phyloP scores from a whole-genome alignment of 1,139 yeast species.

The Taphrina communis region DNA sequence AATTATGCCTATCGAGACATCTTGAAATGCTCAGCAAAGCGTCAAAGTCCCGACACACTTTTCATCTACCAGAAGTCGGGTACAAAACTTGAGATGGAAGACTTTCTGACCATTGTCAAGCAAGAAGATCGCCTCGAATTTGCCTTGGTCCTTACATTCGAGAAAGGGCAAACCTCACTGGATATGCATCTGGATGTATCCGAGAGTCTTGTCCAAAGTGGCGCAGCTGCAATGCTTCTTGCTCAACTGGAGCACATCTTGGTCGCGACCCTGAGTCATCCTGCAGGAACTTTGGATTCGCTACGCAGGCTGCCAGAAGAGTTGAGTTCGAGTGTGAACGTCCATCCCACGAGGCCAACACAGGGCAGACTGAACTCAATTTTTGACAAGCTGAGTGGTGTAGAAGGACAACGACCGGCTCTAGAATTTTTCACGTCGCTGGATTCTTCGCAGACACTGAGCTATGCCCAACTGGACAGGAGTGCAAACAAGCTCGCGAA shows the following conservation, averaged over 20 bases:
- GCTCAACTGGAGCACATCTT: conserved; percentile 22
- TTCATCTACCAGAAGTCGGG: conserved; percentile 39
- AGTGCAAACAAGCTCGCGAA: conserved; percentile 30
- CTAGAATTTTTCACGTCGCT: conserved; percentile 19
- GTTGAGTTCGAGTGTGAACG: conserved; percentile 9
- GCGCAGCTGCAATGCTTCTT: conserved; percentile 7
- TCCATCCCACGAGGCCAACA: background rate
- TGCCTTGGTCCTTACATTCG: conserved; percentile 20
- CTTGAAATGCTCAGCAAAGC: conserved; percentile 24
- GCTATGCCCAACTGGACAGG: conserved; percentile 37
- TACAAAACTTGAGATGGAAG: background rate
- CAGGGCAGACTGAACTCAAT: conserved; percentile 20
- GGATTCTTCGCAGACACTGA: conserved; percentile 10
- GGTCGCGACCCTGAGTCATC: background rate
- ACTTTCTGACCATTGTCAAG: background rate
- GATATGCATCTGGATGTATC: conserved; percentile 6
- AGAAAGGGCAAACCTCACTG: conserved; percentile 1
- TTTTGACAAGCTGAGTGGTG: conserved; percentile 1
- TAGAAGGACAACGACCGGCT: conserved; percentile 23
- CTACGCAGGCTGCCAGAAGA: background rate
- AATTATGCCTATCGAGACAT: conserved; percentile 27
- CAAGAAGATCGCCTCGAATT: conserved; percentile 34
- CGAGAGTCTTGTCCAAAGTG: background rate
- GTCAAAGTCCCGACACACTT: conserved; percentile 25
- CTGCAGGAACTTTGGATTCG: background rate